A percentile compares a stretch with the other conserved stretches of the same genome.
Evolutionary conservation across 2,329 filamentous ascomycete genomes (phyloP).

Genomic region (Emericellopsis atlantica): DNA sequence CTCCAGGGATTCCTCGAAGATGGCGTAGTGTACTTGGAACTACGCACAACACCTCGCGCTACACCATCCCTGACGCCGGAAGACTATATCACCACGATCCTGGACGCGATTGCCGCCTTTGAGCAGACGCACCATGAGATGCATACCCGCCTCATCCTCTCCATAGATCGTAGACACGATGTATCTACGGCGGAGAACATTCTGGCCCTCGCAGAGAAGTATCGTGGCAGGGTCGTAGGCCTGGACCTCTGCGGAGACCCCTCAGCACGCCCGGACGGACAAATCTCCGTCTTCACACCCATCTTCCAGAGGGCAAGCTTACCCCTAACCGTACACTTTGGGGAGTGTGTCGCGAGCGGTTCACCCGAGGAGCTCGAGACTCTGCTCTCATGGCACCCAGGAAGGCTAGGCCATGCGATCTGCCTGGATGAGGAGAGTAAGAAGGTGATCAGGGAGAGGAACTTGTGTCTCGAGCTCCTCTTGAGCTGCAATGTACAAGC

Average conservation of each 20-base stretch:
- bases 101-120: slow-evolving; percentile 46
- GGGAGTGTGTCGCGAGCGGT: slow-evolving; percentile 48
- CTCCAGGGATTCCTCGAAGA: slow-evolving; percentile 54
- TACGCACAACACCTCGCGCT: slow-evolving; percentile 65
- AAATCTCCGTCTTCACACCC: slow-evolving; percentile 44
- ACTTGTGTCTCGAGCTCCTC: slow-evolving; percentile 62
- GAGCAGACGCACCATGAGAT: slow-evolving; percentile 29
- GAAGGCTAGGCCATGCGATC: slow-evolving; percentile 68
- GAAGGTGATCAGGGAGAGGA: slow-evolving; percentile 33
- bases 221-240: slow-evolving; percentile 49
- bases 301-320: slow-evolving; percentile 51
- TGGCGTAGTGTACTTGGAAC: slow-evolving; percentile 65
- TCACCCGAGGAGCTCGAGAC: slow-evolving; percentile 47
- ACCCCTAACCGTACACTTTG: slow-evolving; percentile 65
- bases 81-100: slow-evolving; percentile 53
- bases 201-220: slow-evolving; percentile 47
- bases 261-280: slow-evolving; percentile 31
- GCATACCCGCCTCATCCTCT: slow-evolving; percentile 56
- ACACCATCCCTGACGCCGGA: slow-evolving; percentile 46
- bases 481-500: slow-evolving; percentile 72
- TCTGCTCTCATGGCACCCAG: slow-evolving; percentile 53
- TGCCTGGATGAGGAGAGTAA: slow-evolving; percentile 53
- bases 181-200: slow-evolving; percentile 46
- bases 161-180: slow-evolving; percentile 56
- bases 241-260: slow-evolving; percentile 74